Evolutionary conservation across 2,329 filamentous ascomycete genomes (phyloP), one percentile per base, ranked within the genome.

Genomic region (Didymella glomerata): DNA sequence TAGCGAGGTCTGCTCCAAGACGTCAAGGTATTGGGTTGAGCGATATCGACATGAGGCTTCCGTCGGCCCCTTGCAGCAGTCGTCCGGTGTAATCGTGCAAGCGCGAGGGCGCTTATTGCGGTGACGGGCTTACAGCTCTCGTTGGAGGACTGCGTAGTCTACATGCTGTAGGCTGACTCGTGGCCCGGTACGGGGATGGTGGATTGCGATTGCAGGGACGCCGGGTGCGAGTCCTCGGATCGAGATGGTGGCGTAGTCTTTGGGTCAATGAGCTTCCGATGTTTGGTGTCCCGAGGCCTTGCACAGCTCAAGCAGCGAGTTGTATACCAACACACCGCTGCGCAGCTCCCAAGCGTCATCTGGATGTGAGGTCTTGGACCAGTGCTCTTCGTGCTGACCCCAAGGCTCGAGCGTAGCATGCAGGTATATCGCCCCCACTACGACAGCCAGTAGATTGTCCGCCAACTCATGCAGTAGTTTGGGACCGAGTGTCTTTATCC

Each of bases 381-480:
- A 34, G 25, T 28, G 34, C n/a, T 32, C 30, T 22, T 30, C 4
- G 11, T 24, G 45, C n/a, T 38, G 44, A 28, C 40, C 30, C 5
- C 41, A 13, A 30, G 51, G 34, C 44, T 30, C 27, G 42, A 53
- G 42, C 42, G 41, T 24, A 6, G 14, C n/a, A 25, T 34, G 32
- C 41, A 46, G 14, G 20, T 53, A 24, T n/a, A 20, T 22, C 8
- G 41, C 24, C 3, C 13, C 14, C 34, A 13, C n/a, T 5, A 16
- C 25, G 11, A 30, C 27, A 44, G 38, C 40, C 40, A 51, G 6
- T 51, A 18, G 27, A 34, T 51, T 51, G 48, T 18, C 18, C 27
- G 25, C 36, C 36, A 32, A 42, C 38, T 16, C 18, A 20, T 24
- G 38, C 38, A 18, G 27, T 20, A 18, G 2, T 32, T 22, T 36